Evolutionary conservation across 257 asterid genomes (phyloP).

Genomic region (Solanum piurae): DNA sequence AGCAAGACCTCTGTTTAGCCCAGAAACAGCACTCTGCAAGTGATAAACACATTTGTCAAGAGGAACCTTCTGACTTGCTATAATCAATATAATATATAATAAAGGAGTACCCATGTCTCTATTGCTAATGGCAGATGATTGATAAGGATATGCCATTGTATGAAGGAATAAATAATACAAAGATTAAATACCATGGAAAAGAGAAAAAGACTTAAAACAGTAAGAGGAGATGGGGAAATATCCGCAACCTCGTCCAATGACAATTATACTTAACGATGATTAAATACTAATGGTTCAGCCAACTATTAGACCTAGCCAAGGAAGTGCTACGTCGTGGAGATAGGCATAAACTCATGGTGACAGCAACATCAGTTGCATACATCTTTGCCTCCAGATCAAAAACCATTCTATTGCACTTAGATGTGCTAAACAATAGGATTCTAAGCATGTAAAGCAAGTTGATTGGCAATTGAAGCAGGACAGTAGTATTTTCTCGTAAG

Average conservation of each 20-base stretch:
- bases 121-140: neutral
- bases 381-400: neutral
- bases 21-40: slow-evolving; percentile 76
- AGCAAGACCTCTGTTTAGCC: slow-evolving; percentile 94
- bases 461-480: neutral
- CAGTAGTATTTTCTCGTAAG: neutral
- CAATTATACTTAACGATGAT: neutral
- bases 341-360: neutral
- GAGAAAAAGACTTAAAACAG: neutral
- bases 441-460: neutral
- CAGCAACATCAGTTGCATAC: neutral
- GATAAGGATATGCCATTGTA: neutral
- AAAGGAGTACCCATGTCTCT: neutral
- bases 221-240: neutral
- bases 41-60: neutral
- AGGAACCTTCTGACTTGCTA: neutral
- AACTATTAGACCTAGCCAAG: neutral
- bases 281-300: neutral
- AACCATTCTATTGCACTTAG: neutral
- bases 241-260: neutral
- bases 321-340: neutral
- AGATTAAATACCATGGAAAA: neutral
- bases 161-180: neutral
- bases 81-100: neutral
- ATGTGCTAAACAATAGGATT: neutral